Base-by-base conservation (phyloP, 1,284 basidiomycete species). In the Erythrobasidium hasegawianum region DNA sequence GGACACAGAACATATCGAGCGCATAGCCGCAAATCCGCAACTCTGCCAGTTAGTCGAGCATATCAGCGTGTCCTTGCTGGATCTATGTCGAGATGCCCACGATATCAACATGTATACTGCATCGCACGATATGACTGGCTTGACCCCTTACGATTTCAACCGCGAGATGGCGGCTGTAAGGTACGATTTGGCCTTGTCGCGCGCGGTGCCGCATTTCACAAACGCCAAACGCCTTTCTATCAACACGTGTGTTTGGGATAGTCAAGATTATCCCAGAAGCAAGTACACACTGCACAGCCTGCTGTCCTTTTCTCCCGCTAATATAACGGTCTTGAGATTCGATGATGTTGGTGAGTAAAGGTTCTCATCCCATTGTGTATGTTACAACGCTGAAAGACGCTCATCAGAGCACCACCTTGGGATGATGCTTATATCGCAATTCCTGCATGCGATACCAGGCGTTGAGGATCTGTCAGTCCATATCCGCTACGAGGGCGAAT, bases 231-330 rank as follows among this genome's bases (percentile, higher is more conserved):
- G n/a, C 43, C 43, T 47, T 24, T 24, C n/a, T 14, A 47, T 47
- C 43, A 47, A 47, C 16, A 47, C 43, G 7, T 47, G 43, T 24
- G 14, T 47, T 7, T 47, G 43, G 43, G 43, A 47, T 24, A 47
- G 43, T 14, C 7, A 4, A n/a, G 43, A 47, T 14, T 47, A 47
- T 24, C 4, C 8, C 5, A 5, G 43, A 24, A 47, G 43, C 43
- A 47, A 47, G 43, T 47, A 47, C 14, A 47, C 43, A 4, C 43
- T 47, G n/a, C 43, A 47, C 43, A 18, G n/a, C n/a, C 43, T 47
- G 4, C 43, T 47, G 8, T 47, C 43, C 14, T 24, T 47, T 8
- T 47, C 43, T 16, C 14, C 43, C 8, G 4, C n/a, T n/a, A 5
- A 16, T 4, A 47, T 47, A 5, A 47, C 43, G n/a, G 16, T 14